phyloP scores from a whole-genome alignment of 2,329 filamentous ascomycete genomes.

The Juglanconis sp. region DNA sequence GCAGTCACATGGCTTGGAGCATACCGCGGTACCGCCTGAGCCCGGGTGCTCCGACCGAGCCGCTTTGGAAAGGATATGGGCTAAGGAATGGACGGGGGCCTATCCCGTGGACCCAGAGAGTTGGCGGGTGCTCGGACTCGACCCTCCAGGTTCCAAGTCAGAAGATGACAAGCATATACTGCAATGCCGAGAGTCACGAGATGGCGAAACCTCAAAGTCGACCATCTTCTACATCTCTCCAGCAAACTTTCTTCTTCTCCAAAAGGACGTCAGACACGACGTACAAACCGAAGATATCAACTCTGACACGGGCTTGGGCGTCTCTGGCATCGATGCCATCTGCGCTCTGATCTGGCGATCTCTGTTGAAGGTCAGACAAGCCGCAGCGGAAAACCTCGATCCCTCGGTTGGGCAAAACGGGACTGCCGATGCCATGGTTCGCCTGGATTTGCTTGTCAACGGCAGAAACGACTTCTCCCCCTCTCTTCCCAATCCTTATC shows the following conservation, averaged over 20 bases:
- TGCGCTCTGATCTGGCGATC: slow-evolving; percentile 19
- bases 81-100: not conserved
- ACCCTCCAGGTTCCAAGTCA: too few species aligned
- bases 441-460: slow-evolving; percentile 10
- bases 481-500: slow-evolving; percentile 11
- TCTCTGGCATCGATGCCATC: slow-evolving; percentile 17
- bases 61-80: slow-evolving; percentile 15
- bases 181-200: too few species aligned
- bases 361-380: slow-evolving; percentile 8
- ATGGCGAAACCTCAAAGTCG: slow-evolving; percentile 6
- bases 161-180: too few species aligned
- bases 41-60: slow-evolving; percentile 6
- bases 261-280: not conserved
- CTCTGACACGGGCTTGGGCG: not conserved
- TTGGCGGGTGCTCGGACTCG: not conserved
- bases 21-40: not conserved
- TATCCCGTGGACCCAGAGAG: not conserved
- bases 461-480: slow-evolving; percentile 12
- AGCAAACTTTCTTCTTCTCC: slow-evolving; percentile 1
- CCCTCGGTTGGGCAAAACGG: not conserved
- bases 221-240: slow-evolving; percentile 18
- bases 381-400: not conserved
- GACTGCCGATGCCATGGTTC: not conserved
- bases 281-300: too few species aligned
- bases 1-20: not conserved